phyloP scores from a whole-genome alignment of 345 rosid genomes.

The Pistacia atlantica region DNA sequence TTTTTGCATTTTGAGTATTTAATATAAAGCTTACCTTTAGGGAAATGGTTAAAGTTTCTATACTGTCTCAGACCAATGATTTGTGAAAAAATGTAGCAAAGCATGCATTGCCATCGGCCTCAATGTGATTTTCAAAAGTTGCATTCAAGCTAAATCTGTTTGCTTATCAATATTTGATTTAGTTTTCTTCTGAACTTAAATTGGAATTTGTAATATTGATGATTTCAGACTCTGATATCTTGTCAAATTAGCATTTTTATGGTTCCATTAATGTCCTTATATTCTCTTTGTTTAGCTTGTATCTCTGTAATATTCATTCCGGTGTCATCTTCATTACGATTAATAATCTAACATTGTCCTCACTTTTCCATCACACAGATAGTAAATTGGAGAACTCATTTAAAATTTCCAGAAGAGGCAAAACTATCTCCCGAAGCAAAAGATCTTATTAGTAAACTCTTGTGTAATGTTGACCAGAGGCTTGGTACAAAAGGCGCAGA shows the following conservation, averaged over 20 bases:
- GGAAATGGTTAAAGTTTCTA: neutral
- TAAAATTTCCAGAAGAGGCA: conserved; percentile 97
- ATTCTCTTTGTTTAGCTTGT: conserved; percentile 6
- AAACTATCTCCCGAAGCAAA: conserved; percentile 85
- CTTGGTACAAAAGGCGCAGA: conserved; percentile 87
- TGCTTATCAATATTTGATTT: neutral
- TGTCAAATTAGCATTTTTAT: neutral
- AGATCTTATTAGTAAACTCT: conserved; percentile 83
- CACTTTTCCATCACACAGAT: conserved; percentile 49
- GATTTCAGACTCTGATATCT: neutral
- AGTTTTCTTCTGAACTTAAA: conserved; percentile 4
- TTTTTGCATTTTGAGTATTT: neutral
- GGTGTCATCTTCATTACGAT: conserved; percentile 1
- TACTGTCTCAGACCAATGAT: neutral
- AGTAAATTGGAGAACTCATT: conserved; percentile 94
- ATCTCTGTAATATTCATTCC: neutral
- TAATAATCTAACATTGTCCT: neutral
- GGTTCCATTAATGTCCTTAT: neutral
- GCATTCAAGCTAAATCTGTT: neutral
- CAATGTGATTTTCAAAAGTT: neutral
- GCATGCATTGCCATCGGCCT: neutral
- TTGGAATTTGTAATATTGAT: neutral
- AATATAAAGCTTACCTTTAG: neutral
- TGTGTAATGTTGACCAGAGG: conserved; percentile 92
- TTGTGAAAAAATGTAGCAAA: neutral